phyloP scores from a whole-genome alignment of 2,329 filamentous ascomycete genomes.

The Rhinocladiella similis region DNA sequence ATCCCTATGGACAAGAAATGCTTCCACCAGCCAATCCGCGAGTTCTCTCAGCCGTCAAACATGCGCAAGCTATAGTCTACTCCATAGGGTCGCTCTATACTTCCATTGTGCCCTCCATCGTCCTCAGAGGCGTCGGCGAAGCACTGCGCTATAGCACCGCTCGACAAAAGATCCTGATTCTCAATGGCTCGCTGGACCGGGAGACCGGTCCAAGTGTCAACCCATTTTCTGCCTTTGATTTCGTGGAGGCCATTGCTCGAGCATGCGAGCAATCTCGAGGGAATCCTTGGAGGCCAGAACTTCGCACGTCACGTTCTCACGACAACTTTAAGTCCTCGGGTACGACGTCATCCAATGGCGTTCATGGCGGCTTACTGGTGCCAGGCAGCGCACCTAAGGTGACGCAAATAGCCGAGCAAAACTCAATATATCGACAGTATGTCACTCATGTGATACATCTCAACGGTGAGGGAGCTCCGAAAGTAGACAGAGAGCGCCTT shows the following conservation, averaged over 20 bases:
- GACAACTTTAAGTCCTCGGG: conserved; percentile 14
- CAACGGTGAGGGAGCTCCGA: conserved; percentile 25
- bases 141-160: conserved; percentile 55
- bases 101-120: conserved; percentile 77
- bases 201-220: conserved; percentile 72
- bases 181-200: conserved; percentile 81
- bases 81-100: conserved; percentile 95
- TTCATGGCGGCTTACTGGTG: conserved; percentile 12
- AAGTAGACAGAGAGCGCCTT: conserved; percentile 26
- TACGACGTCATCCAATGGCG: conserved; percentile 10
- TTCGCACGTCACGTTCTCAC: conserved; percentile 16
- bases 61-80: conserved; percentile 73
- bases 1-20: conserved; percentile 97
- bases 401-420: neutral
- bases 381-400: conserved; percentile 8
- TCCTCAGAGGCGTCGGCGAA: conserved; percentile 73
- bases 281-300: conserved; percentile 30
- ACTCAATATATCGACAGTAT: conserved; percentile 27
- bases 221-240: conserved; percentile 75
- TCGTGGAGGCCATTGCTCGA: conserved; percentile 74
- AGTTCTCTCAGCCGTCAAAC: conserved; percentile 67
- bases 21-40: conserved; percentile 79
- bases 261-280: conserved; percentile 71
- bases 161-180: conserved; percentile 74
- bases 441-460: conserved; percentile 31